Evolutionary conservation across 2,329 filamentous ascomycete species (phyloP).

Genomic region (Fusarium protoensiforme): DNA sequence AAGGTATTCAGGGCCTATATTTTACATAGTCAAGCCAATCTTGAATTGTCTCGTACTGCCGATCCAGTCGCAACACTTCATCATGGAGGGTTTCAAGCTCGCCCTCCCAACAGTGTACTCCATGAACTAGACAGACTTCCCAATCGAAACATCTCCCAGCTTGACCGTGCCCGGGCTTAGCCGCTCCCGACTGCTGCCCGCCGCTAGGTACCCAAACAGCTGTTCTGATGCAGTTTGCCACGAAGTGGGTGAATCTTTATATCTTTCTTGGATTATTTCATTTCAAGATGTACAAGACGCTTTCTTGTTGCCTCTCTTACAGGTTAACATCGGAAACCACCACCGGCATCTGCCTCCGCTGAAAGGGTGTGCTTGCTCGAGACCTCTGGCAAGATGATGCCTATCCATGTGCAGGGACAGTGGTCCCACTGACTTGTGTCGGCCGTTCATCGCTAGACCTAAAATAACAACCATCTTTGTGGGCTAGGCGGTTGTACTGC

Average conservation of each 20-base stretch:
- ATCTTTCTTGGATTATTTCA: neutral
- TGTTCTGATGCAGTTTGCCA: neutral
- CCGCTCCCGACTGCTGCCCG: neutral
- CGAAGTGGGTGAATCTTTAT: neutral
- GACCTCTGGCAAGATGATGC: too few relatives aligned
- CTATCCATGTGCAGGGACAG: too few relatives aligned
- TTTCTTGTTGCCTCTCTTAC: neutral
- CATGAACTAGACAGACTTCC: neutral
- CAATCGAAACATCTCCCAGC: neutral
- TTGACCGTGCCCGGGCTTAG: neutral
- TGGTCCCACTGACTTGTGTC: too few relatives aligned
- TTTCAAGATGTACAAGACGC: neutral
- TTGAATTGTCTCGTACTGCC: neutral
- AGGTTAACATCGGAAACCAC: neutral
- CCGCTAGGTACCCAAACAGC: neutral
- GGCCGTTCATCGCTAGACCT: too few relatives aligned
- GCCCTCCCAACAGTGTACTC: neutral
- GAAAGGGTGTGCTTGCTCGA: neutral
- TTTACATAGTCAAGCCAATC: neutral
- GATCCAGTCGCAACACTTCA: neutral
- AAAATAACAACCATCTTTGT: too few relatives aligned
- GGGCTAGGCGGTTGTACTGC: too few relatives aligned
- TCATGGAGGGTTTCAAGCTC: neutral
- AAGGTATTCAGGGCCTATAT: neutral
- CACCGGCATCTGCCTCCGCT: neutral